Base-by-base conservation (phyloP, 495 filamentous ascomycete genomes). In the Margaritispora aquatica region DNA sequence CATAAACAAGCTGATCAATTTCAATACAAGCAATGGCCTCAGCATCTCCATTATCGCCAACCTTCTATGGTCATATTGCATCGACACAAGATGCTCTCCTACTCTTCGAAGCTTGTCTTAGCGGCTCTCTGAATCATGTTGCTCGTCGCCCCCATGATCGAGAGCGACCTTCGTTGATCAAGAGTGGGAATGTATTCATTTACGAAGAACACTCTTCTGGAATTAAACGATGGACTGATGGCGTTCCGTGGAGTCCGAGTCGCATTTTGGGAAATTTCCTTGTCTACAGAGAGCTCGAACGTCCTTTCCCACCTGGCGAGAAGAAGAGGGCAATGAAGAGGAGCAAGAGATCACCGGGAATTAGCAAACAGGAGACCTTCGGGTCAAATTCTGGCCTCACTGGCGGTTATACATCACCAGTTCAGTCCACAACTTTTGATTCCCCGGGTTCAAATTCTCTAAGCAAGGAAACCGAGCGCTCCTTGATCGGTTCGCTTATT, bases 221-320 rank as follows among this genome's bases (percentile, higher is more conserved):
- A 1, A 95, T 96, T 71, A 95, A 93, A 73, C 81, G 92, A 41
- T 96, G 92, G 92, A 96, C 92, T 0, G 92, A 97, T 69, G 90
- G 91, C 1, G 80, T 89, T 13, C 83, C 84, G 19, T 96, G 92
- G 92, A 93, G 88, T 65, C 91, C 92, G 0, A 95, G 91, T 69
- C 85, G 92, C 17, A 92, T 96, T 31, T 73, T 94, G 47, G 87
- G 85, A 46, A 96, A 96, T 65, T 95, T 91, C 65, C 81, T 96
- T 27, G 80, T 97, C 61, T 97, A 97, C 69, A 87, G 92, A 21
- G 89, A 97, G 66, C 76, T 95, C 31, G 83, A 90, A 55, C 85
- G 87, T 58, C 85, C 87, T 0, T 92, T 93, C 63, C 85, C 88
- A 1, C 88, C 90, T 0, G 92, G 91, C 3, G 90, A 95, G 73